Evolutionary conservation across 2,329 filamentous ascomycete genomes (phyloP).

Genomic region (Didymella pinodella): DNA sequence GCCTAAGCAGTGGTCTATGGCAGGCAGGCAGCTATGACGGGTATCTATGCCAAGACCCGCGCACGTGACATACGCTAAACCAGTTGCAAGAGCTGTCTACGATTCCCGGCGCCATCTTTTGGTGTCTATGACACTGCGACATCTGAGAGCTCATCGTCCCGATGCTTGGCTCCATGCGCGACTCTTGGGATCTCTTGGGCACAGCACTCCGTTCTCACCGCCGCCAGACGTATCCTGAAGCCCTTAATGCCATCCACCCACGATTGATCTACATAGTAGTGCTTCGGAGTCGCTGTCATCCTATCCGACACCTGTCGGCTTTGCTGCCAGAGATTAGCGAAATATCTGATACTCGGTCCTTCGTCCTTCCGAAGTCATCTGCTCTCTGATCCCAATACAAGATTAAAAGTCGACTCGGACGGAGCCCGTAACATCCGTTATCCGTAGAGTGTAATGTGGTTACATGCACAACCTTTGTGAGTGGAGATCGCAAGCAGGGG

Average conservation of each 20-base stretch:
- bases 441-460: not conserved
- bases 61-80: not conserved
- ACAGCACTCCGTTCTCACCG: not conserved
- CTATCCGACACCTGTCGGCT: no score
- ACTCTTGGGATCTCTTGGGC: not conserved
- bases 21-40: no score
- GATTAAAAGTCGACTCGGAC: not conserved
- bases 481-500: not conserved
- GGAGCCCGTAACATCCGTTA: not conserved
- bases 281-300: not conserved
- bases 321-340: not conserved
- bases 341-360: not conserved
- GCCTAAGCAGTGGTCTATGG: no score
- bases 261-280: no score
- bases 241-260: not conserved
- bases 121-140: no score
- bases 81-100: not conserved
- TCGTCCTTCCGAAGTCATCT: not conserved
- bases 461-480: no score
- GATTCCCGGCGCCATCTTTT: not conserved
- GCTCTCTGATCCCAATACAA: not conserved
- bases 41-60: no score
- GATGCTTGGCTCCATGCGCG: no score
- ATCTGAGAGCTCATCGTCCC: not conserved
- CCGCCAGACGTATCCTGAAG: not conserved